A percentile compares a stretch with the other conserved stretches of the same genome.
Evolutionary conservation across 1,284 basidiomycete species (phyloP).

Genomic region (Neonothopanus nambi): DNA sequence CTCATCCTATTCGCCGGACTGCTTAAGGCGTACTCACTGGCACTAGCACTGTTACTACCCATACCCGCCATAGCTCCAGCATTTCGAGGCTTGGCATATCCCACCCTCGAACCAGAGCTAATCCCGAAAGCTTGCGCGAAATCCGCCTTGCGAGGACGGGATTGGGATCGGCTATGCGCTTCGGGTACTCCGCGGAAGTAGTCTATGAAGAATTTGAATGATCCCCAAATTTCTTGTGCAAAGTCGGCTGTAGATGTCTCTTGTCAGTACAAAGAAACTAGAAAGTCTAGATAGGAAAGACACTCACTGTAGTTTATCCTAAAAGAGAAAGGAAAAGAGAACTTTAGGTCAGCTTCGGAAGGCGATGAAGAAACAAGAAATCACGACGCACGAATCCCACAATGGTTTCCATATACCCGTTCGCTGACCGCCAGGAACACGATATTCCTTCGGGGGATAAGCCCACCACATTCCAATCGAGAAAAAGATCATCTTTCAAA

Average conservation of each 20-base stretch:
- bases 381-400: conserved; percentile 62
- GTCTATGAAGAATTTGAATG: conserved; percentile 62
- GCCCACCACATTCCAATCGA: conserved; percentile 80
- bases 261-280: background rate
- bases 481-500: conserved; percentile 77
- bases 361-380: background rate
- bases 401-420: conserved; percentile 66
- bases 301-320: conserved; percentile 72
- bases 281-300: conserved; percentile 7
- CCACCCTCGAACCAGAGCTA: conserved; percentile 15
- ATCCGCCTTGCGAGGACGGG: conserved; percentile 26
- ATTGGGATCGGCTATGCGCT: conserved; percentile 37
- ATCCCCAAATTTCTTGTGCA: conserved; percentile 58
- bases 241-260: conserved; percentile 54
- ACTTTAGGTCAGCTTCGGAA: background rate
- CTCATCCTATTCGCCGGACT: conserved; percentile 25
- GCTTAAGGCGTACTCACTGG: conserved; percentile 20
- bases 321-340: background rate
- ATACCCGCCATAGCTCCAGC: too few species aligned
- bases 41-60: background rate
- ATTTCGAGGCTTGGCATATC: conserved; percentile 1
- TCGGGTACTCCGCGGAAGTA: conserved; percentile 46
- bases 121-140: conserved; percentile 58
- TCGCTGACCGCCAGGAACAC: conserved; percentile 29
- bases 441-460: conserved; percentile 71